These are phyloP conservation scores for Quercus glauca DNA, from an alignment of 306 rosid genomes.

Conservation along the genomic window DNA sequence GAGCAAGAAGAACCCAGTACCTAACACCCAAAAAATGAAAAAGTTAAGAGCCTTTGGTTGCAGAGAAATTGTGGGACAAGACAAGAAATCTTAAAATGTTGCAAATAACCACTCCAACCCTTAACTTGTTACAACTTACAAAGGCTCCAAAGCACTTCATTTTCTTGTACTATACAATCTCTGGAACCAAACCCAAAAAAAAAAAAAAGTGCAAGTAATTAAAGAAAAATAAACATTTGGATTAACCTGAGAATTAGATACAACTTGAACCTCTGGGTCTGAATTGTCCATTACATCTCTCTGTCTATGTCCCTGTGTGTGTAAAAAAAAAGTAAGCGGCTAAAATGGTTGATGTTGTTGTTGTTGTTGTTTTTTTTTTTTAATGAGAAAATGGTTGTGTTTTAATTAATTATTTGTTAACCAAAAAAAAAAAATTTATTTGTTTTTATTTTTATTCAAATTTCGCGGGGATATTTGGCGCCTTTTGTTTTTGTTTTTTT, in stretches of 20 bases:
- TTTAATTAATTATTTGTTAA: neutral
- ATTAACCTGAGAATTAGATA: conserved; percentile 45
- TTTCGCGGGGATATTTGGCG: conserved; percentile 23
- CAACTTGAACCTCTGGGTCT: conserved; percentile 1
- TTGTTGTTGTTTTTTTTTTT: no score
- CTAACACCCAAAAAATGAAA: conserved; percentile 29
- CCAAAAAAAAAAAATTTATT: neutral
- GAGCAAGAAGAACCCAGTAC: conserved; percentile 29
- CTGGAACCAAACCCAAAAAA: conserved; percentile 19
- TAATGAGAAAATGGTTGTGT: no score
- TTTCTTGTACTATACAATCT: conserved; percentile 10
- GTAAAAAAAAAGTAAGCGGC: neutral
- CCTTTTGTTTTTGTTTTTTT: neutral
- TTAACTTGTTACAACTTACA: neutral
- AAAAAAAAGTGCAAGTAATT: neutral
- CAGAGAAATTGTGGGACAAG: neutral
- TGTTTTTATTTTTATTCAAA: neutral
- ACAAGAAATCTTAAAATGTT: neutral
- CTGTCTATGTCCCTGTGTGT: neutral
- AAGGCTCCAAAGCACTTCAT: neutral
- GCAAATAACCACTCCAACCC: neutral
- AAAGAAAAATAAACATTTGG: neutral
- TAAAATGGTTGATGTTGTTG: neutral
- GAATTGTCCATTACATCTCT: conserved; percentile 36
- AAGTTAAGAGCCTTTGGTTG: neutral